Conservation (phyloP, 73 alveolate genomes). For the Paramecium caudatum region DNA sequence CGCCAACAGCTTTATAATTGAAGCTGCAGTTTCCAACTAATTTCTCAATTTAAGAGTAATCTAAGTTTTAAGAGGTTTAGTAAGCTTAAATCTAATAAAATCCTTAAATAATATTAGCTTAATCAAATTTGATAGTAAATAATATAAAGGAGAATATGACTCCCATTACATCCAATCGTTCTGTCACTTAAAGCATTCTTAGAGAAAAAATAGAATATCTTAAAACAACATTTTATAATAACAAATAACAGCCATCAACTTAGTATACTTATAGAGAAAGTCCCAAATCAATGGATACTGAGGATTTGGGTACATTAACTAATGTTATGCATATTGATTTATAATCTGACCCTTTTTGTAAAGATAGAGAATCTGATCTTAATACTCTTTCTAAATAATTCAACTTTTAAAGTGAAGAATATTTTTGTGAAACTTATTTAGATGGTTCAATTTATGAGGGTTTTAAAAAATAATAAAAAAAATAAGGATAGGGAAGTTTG, state of each 20-base stretch:
- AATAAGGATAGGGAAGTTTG: conserved; percentile 34
- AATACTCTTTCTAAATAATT: background rate
- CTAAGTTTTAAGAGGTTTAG: conserved; percentile 23
- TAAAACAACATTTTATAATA: background rate
- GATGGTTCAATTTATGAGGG: conserved; percentile 69
- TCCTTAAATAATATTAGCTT: background rate
- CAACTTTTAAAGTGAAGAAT: conserved; percentile 38
- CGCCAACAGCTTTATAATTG: too few species aligned
- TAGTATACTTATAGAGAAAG: background rate
- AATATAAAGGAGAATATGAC: conserved; percentile 6
- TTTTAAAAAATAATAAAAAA: conserved; percentile 2
- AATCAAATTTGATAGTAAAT: conserved; percentile 28
- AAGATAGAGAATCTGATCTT: conserved; percentile 37
- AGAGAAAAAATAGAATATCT: conserved; percentile 26
- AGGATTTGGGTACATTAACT: background rate
- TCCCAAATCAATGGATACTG: conserved; percentile 15
- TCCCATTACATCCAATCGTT: background rate
- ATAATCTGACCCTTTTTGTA: conserved; percentile 46
- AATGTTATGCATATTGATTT: background rate
- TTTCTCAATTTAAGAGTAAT: conserved; percentile 26
- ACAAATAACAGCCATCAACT: background rate
- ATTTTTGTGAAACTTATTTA: conserved; percentile 41
- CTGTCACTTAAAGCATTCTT: background rate
- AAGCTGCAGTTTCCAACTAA: background rate
- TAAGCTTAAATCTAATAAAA: too few species aligned